A percentile compares a stretch with the other conserved stretches of the same genome.
phyloP scores from a whole-genome alignment of 345 rosid species.

The Brassica juncea region DNA sequence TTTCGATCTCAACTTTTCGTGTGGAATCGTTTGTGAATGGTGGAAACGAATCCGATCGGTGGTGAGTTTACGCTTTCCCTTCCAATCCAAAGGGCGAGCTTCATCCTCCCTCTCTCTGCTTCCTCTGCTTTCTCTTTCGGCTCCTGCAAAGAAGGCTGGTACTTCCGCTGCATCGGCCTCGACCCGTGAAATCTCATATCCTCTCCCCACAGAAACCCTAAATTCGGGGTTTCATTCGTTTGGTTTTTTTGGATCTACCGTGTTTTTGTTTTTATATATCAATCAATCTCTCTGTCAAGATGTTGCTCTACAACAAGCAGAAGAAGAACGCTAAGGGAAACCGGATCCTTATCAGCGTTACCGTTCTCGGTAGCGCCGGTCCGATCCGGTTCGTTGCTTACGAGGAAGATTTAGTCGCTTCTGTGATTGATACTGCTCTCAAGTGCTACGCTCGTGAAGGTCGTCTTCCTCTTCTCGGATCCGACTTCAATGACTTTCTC shows the following conservation, averaged over 20 bases:
- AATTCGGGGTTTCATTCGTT: neutral
- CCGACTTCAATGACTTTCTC: slow-evolving; percentile 71
- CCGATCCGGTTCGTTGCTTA: slow-evolving; percentile 90
- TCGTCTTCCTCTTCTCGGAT: slow-evolving; percentile 87
- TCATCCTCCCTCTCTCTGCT: slow-evolving; percentile 44
- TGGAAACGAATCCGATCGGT: slow-evolving; percentile 66
- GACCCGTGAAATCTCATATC: slow-evolving; percentile 60
- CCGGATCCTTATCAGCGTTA: slow-evolving; percentile 72
- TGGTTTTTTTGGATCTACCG: neutral
- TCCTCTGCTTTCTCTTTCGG: slow-evolving; percentile 80
- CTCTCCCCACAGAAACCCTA: neutral
- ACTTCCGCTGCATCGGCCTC: slow-evolving; percentile 94
- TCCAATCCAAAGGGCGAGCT: slow-evolving; percentile 80
- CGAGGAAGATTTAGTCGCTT: slow-evolving; percentile 72
- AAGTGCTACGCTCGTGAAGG: slow-evolving; percentile 97
- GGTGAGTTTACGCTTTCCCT: slow-evolving; percentile 81
- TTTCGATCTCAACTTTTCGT: neutral
- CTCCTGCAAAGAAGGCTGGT: slow-evolving; percentile 99
- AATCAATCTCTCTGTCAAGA: slow-evolving; percentile 21
- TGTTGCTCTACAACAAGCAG: slow-evolving; percentile 88
- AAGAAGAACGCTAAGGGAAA: slow-evolving; percentile 79
- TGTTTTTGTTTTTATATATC: neutral
- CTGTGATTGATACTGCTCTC: slow-evolving; percentile 78
- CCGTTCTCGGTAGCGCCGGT: slow-evolving; percentile 90
- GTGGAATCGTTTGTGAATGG: slow-evolving; percentile 76